These are phyloP conservation scores for Piromyces sp. DNA, from an alignment of 192 early-diverging fungal species.

Conservation along the genomic window DNA sequence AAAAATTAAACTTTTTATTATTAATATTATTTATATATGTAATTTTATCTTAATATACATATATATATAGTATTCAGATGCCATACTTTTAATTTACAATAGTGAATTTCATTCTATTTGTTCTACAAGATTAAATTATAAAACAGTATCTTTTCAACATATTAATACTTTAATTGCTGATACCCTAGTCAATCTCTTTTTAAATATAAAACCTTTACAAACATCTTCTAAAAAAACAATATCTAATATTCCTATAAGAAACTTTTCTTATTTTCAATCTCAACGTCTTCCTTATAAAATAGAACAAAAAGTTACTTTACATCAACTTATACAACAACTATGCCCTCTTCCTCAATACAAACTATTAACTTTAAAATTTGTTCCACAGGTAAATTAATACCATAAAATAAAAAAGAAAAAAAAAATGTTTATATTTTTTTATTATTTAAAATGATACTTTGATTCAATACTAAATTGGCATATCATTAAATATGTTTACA, in stretches of 20 bases:
- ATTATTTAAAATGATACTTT: too few relatives aligned
- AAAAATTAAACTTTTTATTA: too few relatives aligned
- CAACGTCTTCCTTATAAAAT: not conserved
- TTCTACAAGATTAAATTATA: not conserved
- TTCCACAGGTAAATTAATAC: conserved; percentile 2
- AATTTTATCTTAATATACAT: too few relatives aligned
- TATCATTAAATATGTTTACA: too few relatives aligned
- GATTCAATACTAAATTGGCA: too few relatives aligned
- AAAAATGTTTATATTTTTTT: too few relatives aligned
- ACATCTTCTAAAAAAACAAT: too few relatives aligned
- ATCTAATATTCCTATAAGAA: too few relatives aligned
- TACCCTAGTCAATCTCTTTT: not conserved
- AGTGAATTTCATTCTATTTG: not conserved
- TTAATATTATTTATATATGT: too few relatives aligned
- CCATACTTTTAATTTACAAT: not conserved
- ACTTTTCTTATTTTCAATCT: too few relatives aligned
- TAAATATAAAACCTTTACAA: not conserved
- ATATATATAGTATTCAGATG: not conserved
- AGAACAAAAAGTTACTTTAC: not conserved
- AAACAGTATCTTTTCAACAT: not conserved
- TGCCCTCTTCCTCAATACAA: not conserved
- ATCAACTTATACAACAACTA: not conserved
- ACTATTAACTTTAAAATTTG: conserved; percentile 1
- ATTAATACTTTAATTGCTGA: not conserved
- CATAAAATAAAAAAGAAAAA: too few relatives aligned